Evolutionary conservation across 345 rosid genomes (phyloP), one percentile per base, ranked within the genome.

Genomic region (Camelina neglecta): DNA sequence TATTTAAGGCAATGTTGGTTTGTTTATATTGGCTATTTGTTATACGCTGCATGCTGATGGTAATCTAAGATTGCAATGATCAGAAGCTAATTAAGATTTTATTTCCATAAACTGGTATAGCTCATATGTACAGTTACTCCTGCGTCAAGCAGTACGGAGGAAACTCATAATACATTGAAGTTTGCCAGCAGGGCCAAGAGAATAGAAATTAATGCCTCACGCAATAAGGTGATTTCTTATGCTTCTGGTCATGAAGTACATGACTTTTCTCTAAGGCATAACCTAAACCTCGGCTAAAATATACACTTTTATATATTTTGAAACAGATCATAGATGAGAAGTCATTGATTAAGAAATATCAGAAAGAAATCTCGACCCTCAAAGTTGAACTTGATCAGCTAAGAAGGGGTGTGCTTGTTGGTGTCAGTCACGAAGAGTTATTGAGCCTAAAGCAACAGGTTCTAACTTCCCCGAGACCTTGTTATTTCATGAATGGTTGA

Each of bases 111-210:
- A 42, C 35, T 33, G 65, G 67, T 74, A 36, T 88, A 96, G 99
- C 99, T 96, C 73, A 96, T 96, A 74, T 96, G 99, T 76, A 96
- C 98, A 8, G 88, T 96, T 57, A 96, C 99, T 75, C 99, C 99
- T 69, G 97, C 99, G 50, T 93, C 99, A 48, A 93, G 99, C 82
- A 96, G 83, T 80, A 75, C 85, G 83, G 99, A 96, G 82, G 99
- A 96, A 85, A 96, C 99, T 39, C 99, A 96, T 73, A 96, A 93
- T 75, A 96, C 99, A 15, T 67, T 93, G 81, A 96, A 96, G 86
- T 96, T 96, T 73, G 99, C 99, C 65, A 91, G 91, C 84, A 84
- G 99, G 83, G 99, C 99, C 64, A 96, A 96, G 85, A 85, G 91
- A 54, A 95, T 96, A 58, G 99, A 96, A 79, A 96, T 96, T 45